These are phyloP conservation scores for Curvularia verruculosa DNA, from an alignment of 2,329 filamentous ascomycete species.

Conservation along the genomic window DNA sequence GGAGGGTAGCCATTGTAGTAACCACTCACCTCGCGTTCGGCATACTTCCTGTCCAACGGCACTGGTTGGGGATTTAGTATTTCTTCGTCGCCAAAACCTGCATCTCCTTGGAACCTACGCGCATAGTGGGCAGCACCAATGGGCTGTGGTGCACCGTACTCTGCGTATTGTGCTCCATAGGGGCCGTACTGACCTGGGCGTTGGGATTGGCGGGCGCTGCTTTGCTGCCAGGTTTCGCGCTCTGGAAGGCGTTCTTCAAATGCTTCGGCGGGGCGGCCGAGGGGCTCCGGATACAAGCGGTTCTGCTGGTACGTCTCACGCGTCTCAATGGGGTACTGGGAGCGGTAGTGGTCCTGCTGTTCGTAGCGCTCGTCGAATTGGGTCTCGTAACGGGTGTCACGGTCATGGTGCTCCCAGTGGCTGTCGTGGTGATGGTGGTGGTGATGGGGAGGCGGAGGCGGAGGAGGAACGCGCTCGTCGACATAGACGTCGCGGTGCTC, in stretches of 20 bases:
- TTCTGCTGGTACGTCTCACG: slow-evolving; percentile 13
- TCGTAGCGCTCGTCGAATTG: slow-evolving; percentile 33
- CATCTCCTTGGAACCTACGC: slow-evolving; percentile 44
- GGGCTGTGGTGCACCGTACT: slow-evolving; percentile 42
- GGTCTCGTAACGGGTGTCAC: slow-evolving; percentile 21
- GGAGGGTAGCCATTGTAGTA: slow-evolving; percentile 15
- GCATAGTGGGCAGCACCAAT: slow-evolving; percentile 38
- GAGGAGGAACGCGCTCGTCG: slow-evolving; percentile 20
- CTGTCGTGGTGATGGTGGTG: slow-evolving; percentile 22
- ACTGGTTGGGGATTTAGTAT: slow-evolving; percentile 49
- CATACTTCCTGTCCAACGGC: slow-evolving; percentile 34
- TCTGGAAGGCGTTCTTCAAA: slow-evolving; percentile 47
- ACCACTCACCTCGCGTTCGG: slow-evolving; percentile 44
- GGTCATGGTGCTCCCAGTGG: slow-evolving; percentile 28
- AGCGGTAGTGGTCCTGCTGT: slow-evolving; percentile 27
- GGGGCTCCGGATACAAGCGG: slow-evolving; percentile 28
- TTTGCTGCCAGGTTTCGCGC: slow-evolving; percentile 45
- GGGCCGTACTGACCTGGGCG: slow-evolving; percentile 22
- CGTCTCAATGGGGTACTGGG: slow-evolving; percentile 25
- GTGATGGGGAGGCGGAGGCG: not conserved
- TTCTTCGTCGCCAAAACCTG: slow-evolving; percentile 47
- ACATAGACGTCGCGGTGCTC: slow-evolving; percentile 37
- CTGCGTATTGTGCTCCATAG: slow-evolving; percentile 36
- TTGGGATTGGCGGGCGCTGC: slow-evolving; percentile 22
- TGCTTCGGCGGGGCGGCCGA: slow-evolving; percentile 41